Percentiles rank a stretch among this genome's conserved stretches.
Conservation (phyloP, 306 rosid species). For the Acacia crassicarpa region DNA sequence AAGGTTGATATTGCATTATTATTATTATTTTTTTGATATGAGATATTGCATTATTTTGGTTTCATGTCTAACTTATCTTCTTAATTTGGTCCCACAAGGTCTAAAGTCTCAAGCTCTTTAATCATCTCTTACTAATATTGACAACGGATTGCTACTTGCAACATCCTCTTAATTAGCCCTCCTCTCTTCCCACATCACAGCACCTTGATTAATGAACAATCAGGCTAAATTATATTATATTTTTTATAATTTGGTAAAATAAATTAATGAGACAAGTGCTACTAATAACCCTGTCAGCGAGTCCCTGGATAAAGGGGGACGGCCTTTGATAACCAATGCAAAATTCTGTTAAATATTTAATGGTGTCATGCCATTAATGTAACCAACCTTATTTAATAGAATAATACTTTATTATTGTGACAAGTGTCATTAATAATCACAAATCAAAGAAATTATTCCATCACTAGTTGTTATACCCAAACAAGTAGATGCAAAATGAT, state of each 20-base stretch:
- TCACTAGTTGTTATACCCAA: no score
- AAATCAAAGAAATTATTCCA: no score
- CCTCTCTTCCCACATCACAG: not conserved
- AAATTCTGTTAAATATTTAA: no score
- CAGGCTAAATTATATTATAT: not conserved
- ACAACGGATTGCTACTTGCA: not conserved
- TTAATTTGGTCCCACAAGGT: not conserved
- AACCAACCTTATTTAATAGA: no score
- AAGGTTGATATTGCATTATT: not conserved
- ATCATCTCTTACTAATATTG: not conserved
- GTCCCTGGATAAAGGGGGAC: no score
- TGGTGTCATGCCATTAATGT: no score
- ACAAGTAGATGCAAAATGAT: not conserved
- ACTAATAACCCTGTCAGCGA: no score
- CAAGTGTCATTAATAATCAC: no score
- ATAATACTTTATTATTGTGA: accelerated
- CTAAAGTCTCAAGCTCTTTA: not conserved
- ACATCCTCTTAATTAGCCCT: not conserved
- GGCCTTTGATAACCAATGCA: no score
- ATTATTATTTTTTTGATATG: no score
- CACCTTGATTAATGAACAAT: not conserved
- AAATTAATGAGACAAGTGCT: no score
- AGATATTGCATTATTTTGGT: not conserved
- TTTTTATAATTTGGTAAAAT: not conserved
- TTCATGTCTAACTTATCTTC: not conserved